phyloP scores from a whole-genome alignment of 331 rosid species.

The Stylosanthes scabra region DNA sequence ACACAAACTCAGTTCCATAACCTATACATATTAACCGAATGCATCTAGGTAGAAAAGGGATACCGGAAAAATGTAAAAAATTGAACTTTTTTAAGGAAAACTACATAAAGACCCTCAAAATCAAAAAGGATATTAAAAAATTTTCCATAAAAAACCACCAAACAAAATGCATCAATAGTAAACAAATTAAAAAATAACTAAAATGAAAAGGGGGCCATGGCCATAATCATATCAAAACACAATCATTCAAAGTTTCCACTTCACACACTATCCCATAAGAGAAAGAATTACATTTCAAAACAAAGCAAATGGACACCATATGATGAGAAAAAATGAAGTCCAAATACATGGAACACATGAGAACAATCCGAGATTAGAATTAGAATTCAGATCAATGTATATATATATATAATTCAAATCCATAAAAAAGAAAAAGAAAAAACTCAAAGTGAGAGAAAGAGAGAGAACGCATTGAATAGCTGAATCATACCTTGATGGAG shows the following conservation, averaged over 20 bases:
- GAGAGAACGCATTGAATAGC: neutral
- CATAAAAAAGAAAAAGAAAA: neutral
- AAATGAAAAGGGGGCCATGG: neutral
- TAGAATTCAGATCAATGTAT: constrained; percentile 40
- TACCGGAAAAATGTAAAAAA: constrained; percentile 23
- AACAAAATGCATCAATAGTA: constrained; percentile 51
- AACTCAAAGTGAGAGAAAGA: neutral
- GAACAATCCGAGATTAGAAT: constrained; percentile 3
- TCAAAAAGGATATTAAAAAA: constrained; percentile 43
- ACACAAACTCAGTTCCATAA: constrained; percentile 41
- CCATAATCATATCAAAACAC: constrained; percentile 40
- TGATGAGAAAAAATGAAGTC: constrained; percentile 27
- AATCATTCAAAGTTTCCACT: constrained; percentile 39
- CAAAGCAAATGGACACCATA: constrained; percentile 35
- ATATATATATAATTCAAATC: neutral
- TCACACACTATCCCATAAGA: constrained; percentile 10
- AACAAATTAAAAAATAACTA: constrained; percentile 24
- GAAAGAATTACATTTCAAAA: constrained; percentile 32
- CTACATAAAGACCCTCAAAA: constrained; percentile 33
- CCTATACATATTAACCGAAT: constrained; percentile 19
- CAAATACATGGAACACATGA: constrained; percentile 54
- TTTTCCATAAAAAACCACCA: constrained; percentile 38
- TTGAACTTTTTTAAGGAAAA: constrained; percentile 30
- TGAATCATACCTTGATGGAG: constrained; percentile 75
- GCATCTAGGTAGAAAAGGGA: constrained; percentile 19